phyloP scores from a whole-genome alignment of 2,329 filamentous ascomycete genomes.

The Fusarium coffeatum region DNA sequence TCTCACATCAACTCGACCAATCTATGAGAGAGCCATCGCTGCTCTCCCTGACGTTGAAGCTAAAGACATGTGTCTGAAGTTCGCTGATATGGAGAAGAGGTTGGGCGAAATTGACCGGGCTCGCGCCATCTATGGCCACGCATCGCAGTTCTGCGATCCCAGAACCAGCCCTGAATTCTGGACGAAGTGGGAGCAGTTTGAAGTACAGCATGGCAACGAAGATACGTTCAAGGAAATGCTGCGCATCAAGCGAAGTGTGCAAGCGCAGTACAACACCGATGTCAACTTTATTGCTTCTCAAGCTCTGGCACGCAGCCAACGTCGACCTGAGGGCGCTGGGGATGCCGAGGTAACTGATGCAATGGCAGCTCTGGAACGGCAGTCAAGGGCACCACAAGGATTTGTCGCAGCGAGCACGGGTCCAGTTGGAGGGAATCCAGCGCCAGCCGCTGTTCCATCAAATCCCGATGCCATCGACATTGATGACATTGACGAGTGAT shows the following conservation, averaged over 20 bases:
- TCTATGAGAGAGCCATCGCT: constrained; percentile 95
- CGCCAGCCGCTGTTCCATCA: constrained; percentile 60
- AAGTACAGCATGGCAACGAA: constrained; percentile 97
- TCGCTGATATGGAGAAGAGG: constrained; percentile 94
- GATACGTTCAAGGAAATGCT: constrained; percentile 99
- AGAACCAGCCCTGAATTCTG: constrained; percentile 91
- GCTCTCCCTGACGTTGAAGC: constrained; percentile 94
- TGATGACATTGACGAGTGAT: constrained; percentile 75
- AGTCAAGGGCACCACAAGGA: constrained; percentile 87
- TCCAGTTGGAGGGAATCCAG: constrained; percentile 64
- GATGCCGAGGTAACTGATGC: constrained; percentile 74
- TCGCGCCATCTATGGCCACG: constrained; percentile 94
- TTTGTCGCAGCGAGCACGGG: constrained; percentile 90
- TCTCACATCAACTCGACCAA: constrained; percentile 90
- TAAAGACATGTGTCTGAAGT: constrained; percentile 98
- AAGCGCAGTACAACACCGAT: constrained; percentile 98
- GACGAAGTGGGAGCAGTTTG: constrained; percentile 97
- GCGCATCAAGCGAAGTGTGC: constrained; percentile 94
- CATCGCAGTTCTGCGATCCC: constrained; percentile 96
- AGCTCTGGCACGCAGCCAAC: constrained; percentile 86
- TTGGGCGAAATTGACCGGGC: constrained; percentile 95
- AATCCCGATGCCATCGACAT: constrained; percentile 91
- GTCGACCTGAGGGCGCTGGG: constrained; percentile 59
- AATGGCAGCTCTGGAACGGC: constrained; percentile 88
- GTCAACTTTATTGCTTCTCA: constrained; percentile 99